A percentile compares a stretch with the other conserved stretches of the same genome.
Evolutionary conservation across 805 yeast species (phyloP).

Genomic region (Saturnispora gosingensis): DNA sequence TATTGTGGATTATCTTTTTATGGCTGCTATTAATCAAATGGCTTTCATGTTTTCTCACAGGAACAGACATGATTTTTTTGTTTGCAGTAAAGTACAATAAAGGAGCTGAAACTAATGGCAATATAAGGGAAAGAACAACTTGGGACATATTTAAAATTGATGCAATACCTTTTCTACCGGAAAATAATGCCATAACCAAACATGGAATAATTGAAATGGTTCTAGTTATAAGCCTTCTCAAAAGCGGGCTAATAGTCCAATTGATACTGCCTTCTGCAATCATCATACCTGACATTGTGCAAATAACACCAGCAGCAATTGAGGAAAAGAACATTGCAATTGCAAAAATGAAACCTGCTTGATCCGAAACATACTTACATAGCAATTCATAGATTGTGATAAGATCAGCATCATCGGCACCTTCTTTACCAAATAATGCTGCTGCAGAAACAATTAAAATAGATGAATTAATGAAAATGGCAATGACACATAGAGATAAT

Average conservation of each 20-base stretch:
- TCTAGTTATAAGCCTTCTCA: conserved; percentile 70
- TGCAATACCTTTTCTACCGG: conserved; percentile 67
- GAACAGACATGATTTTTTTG: conserved; percentile 58
- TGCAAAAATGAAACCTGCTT: conserved; percentile 79
- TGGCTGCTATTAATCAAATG: conserved; percentile 1
- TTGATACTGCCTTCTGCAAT: conserved; percentile 85
- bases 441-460: conserved; percentile 78
- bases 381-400: conserved; percentile 66
- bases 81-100: conserved; percentile 71
- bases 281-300: conserved; percentile 89
- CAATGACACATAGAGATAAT: conserved; percentile 65
- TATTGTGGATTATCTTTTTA: not conserved
- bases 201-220: conserved; percentile 76
- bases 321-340: conserved; percentile 79
- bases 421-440: conserved; percentile 60
- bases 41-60: conserved; percentile 14
- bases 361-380: conserved; percentile 50
- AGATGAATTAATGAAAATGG: conserved; percentile 78
- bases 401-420: conserved; percentile 71
- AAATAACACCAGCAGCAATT: conserved; percentile 84
- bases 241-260: conserved; percentile 76
- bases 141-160: conserved; percentile 77
- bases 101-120: conserved; percentile 83
- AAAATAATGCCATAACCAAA: conserved; percentile 54
- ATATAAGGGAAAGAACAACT: conserved; percentile 68